Evolutionary conservation across 2,329 filamentous ascomycete genomes (phyloP).

Genomic region (Venturia effusa): DNA sequence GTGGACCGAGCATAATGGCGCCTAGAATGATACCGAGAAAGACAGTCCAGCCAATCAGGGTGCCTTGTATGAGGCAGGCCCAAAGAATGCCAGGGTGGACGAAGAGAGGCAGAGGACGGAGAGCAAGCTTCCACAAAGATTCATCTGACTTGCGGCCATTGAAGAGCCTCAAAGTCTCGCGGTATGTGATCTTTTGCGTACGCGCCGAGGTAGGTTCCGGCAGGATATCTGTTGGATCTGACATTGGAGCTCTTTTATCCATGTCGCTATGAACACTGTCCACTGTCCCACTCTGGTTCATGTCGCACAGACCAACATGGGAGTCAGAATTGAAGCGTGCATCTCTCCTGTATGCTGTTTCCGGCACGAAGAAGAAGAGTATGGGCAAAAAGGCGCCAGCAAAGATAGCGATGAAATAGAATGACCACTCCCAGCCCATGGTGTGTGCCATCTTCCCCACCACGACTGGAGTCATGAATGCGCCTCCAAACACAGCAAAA

Average conservation of each 20-base stretch:
- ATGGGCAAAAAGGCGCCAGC: conserved; percentile 57
- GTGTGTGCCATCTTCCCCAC: conserved; percentile 72
- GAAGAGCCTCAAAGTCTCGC: conserved; percentile 56
- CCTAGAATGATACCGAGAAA: conserved; percentile 79
- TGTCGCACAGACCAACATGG: background rate
- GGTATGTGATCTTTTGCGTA: conserved; percentile 42
- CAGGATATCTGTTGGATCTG: background rate
- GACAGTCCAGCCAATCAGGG: conserved; percentile 91
- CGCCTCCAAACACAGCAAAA: conserved; percentile 58
- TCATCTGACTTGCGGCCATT: conserved; percentile 76
- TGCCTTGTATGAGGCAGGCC: conserved; percentile 71
- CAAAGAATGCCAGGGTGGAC: conserved; percentile 78
- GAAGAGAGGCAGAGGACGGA: conserved; percentile 72
- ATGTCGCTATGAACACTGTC: background rate
- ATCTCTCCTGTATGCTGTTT: conserved; percentile 67
- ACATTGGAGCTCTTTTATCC: conserved; percentile 11
- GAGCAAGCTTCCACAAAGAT: conserved; percentile 51
- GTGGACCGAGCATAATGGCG: conserved; percentile 65
- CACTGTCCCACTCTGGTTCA: background rate
- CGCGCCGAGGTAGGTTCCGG: background rate
- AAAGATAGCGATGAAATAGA: conserved; percentile 83
- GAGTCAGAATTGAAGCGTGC: conserved; percentile 58
- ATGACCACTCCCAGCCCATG: conserved; percentile 78
- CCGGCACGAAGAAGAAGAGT: conserved; percentile 70
- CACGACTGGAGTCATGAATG: conserved; percentile 75